These are phyloP conservation scores for Penicillium sp. DNA, from an alignment of 2,329 filamentous ascomycete species.

Conservation along the genomic window DNA sequence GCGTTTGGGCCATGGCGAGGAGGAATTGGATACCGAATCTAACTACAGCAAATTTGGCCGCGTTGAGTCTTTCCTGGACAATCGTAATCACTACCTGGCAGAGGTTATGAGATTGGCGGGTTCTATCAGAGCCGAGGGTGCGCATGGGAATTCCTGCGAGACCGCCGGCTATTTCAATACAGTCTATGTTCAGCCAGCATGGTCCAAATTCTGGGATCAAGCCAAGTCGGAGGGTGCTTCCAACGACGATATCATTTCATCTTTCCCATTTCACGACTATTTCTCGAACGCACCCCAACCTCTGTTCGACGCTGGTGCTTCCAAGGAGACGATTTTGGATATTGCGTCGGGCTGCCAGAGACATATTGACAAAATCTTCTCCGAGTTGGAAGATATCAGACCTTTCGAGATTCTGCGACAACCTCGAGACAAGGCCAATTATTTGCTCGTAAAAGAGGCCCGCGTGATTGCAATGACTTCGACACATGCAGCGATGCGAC, in stretches of 20 bases:
- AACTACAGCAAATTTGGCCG: conserved; percentile 92
- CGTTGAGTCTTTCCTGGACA: conserved; percentile 91
- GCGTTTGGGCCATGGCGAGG: conserved; percentile 88
- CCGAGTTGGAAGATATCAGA: conserved; percentile 83
- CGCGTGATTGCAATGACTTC: conserved; percentile 98
- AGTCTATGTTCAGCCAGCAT: conserved; percentile 82
- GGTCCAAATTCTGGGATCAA: conserved; percentile 73
- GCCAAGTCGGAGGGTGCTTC: conserved; percentile 53
- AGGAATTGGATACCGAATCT: conserved; percentile 77
- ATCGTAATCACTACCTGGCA: conserved; percentile 67
- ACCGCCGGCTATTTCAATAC: conserved; percentile 95
- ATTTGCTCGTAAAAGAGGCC: conserved; percentile 91
- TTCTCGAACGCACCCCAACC: conserved; percentile 84
- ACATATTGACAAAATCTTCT: conserved; percentile 85
- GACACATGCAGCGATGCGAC: conserved; percentile 90
- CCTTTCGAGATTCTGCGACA: conserved; percentile 91
- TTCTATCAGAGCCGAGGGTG: conserved; percentile 79
- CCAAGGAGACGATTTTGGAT: conserved; percentile 64
- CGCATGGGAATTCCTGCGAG: conserved; percentile 94
- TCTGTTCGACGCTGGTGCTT: conserved; percentile 63
- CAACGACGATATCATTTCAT: conserved; percentile 57
- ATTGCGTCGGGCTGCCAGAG: conserved; percentile 77
- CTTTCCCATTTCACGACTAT: conserved; percentile 83
- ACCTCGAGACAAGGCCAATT: conserved; percentile 90
- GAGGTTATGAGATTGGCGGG: conserved; percentile 82